phyloP scores from a whole-genome alignment of 1,284 basidiomycete genomes.

The Marasmius fiardii region DNA sequence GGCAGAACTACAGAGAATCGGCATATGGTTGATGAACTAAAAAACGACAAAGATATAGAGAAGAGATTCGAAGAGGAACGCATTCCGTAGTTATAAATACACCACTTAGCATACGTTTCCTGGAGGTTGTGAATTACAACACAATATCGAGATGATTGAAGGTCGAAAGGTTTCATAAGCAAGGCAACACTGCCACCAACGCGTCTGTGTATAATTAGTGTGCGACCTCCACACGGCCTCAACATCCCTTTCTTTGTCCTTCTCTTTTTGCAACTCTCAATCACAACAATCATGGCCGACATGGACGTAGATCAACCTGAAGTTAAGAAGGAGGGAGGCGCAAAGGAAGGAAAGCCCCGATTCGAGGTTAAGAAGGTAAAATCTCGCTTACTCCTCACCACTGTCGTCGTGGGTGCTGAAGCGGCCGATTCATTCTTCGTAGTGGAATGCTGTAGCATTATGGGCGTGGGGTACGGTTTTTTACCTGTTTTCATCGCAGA shows the following conservation, averaged over 20 bases:
- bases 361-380: constrained; percentile 96
- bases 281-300: constrained; percentile 56
- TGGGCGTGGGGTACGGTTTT: constrained; percentile 88
- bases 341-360: constrained; percentile 66
- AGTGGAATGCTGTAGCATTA: constrained; percentile 96
- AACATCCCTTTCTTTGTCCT: not conserved
- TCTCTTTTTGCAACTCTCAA: not conserved
- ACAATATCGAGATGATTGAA: too few species aligned
- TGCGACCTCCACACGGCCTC: not conserved
- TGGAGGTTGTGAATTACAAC: too few species aligned
- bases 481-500: constrained; percentile 10
- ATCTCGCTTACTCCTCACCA: constrained; percentile 6
- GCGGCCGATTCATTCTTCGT: constrained; percentile 11
- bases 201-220: too few species aligned
- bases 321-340: constrained; percentile 44
- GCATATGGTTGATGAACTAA: too few species aligned
- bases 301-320: constrained; percentile 77
- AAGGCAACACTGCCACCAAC: not conserved
- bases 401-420: constrained; percentile 6
- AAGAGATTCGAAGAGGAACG: too few species aligned
- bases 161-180: not conserved
- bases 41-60: too few species aligned
- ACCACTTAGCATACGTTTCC: too few species aligned
- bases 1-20: constrained; percentile 9
- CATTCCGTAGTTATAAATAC: too few species aligned